Evolutionary conservation across 2,329 filamentous ascomycete species (phyloP), one percentile per base, ranked within the genome.

Genomic region (Phialophora expanda): DNA sequence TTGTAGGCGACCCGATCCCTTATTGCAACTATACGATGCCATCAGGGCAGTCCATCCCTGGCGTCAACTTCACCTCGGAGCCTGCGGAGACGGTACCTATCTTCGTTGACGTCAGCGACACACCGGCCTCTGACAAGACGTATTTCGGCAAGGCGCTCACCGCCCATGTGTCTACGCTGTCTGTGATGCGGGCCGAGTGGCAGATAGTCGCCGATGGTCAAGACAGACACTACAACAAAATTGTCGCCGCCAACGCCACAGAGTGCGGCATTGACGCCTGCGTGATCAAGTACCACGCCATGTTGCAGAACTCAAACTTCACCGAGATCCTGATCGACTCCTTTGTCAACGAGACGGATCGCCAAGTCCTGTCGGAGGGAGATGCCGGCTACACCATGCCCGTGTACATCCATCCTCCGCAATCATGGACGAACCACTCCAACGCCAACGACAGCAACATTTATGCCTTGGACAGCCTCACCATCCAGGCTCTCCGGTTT

Each of bases 21-120:
- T 58, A 57, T 32, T 64, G 61, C 54, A 64, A 57, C 61, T 64
- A 64, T 22, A 58, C 28, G 2, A 38, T 64, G 26, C 61, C 53
- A 6, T 46, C 34, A 22, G 61, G 61, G n/a, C 55, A 46, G 26
- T 20, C 9, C 11, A 56, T 64, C 3, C 14, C 54, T 24, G 61
- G 22, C 48, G 9, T 53, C 20, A 28, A 53, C 48, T 26, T 24
- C 9, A 24, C 48, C 48, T 12, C n/a, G 14, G 48, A 22, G 48
- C n/a, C 4, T 9, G 9, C 20, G 9, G 7, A 1, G 7, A 48
- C 44, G 59, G 14, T 41, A 17, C 20, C 57, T 41, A 22, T 44
- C 24, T 30, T 53, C 48, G 44, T 60, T 20, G 44, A 60, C 28
- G 11, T 62, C 3, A n/a, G 7, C 60, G 22, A 14, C 7, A 26